Percentiles rank a stretch among this genome's conserved stretches.
Evolutionary conservation across 2,329 filamentous ascomycete species (phyloP).

Genomic region (Rosellinia necatrix): DNA sequence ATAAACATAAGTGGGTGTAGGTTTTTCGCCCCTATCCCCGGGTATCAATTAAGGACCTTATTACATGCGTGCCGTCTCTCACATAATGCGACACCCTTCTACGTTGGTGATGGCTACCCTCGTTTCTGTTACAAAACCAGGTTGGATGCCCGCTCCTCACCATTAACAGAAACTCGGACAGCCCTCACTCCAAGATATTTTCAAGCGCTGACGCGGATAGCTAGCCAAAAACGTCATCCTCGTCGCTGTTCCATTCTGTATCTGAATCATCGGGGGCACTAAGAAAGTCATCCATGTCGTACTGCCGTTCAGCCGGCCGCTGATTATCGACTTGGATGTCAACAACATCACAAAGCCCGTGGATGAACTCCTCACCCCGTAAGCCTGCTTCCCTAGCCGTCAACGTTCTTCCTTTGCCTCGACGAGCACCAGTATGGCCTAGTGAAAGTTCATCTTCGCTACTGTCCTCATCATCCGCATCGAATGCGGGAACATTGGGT

Average conservation of each 20-base stretch:
- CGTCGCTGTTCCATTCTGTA: slow-evolving; percentile 60
- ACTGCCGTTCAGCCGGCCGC: slow-evolving; percentile 70
- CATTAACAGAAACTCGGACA: slow-evolving; percentile 13
- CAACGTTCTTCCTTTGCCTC: slow-evolving; percentile 20
- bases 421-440: slow-evolving; percentile 18
- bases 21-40: slow-evolving; percentile 5
- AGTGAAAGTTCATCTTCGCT: slow-evolving; percentile 40
- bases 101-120: slow-evolving; percentile 21
- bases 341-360: slow-evolving; percentile 73
- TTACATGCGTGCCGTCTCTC: slow-evolving; percentile 10
- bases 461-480: slow-evolving; percentile 43
- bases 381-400: slow-evolving; percentile 20
- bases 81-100: slow-evolving; percentile 8
- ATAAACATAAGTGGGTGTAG: background rate
- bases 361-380: slow-evolving; percentile 49
- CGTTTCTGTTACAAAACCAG: slow-evolving; percentile 3
- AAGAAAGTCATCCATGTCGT: slow-evolving; percentile 73
- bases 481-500: slow-evolving; percentile 27
- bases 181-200: background rate
- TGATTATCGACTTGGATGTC: slow-evolving; percentile 77
- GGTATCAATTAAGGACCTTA: slow-evolving; percentile 24
- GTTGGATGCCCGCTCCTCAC: background rate
- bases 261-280: slow-evolving; percentile 59
- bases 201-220: background rate
- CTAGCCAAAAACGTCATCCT: slow-evolving; percentile 32